Evolutionary conservation across 495 filamentous ascomycete genomes (phyloP), one percentile per base, ranked within the genome.

Genomic region (Margaritispora aquatica): DNA sequence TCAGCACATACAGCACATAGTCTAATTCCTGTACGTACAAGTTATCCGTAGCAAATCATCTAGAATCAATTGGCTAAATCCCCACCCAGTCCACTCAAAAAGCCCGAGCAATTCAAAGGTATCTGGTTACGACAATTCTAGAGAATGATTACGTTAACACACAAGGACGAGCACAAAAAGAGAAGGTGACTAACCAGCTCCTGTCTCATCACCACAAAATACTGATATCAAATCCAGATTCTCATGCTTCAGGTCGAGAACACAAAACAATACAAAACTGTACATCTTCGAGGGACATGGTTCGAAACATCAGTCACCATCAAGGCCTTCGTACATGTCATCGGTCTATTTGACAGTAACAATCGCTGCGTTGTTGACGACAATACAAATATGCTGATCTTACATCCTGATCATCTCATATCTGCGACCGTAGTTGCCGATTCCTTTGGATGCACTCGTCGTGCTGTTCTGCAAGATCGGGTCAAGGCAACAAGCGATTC

Each of bases 371-470:
- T 90, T 60, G 73, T 86, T 57, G 86, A 92, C 69, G 89, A 96
- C 68, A 71, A 75, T 23, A 75, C 86, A 54, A 89, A 96, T 65
- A 88, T 96, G 75, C 73, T 98, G 36, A 93, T 98, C 63, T 77
- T 98, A 13, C 91, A 98, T 69, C 94, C 94, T 1, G 94, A 98
- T 71, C 92, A 96, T 73, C 81, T 98, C 22, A 86, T 98, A 53
- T 97, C 94, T 11, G 87, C 93, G 1, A 96, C 92, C 8, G 88
- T 93, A 9, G 87, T 98, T 29, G 94, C 88, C 34, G 94, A 98
- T 68, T 95, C 94, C 0, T 92, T 96, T 66, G 84, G 83, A 41
- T 98, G 94, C 67, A 84, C 85, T 61, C 85, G 94, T 13, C 87
- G 92, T 54, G 91, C 94, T 24, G 91, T 96, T 1, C 83, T 98